A percentile compares a stretch with the other conserved stretches of the same genome.
Evolutionary conservation across 257 asterid species (phyloP).

Genomic region (Primulina tabacum): DNA sequence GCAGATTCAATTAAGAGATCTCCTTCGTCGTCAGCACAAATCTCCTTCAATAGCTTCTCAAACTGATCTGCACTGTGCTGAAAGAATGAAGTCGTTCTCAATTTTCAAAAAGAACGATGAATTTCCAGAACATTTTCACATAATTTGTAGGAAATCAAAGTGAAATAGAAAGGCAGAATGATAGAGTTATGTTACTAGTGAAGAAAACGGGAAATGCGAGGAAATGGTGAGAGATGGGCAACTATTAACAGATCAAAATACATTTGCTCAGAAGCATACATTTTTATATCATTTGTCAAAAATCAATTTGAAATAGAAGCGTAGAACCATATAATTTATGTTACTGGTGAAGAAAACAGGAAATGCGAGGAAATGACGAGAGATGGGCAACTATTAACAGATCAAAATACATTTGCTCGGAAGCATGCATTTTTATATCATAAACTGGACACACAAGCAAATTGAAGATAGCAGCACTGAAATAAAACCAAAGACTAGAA

Average conservation of each 20-base stretch:
- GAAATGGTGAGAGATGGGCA: not conserved
- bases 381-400: too few relatives aligned
- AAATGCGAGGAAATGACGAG: too few relatives aligned
- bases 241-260: conserved; percentile 11
- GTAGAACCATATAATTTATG: too few relatives aligned
- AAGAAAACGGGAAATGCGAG: conserved; percentile 1
- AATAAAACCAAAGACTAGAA: conserved; percentile 15
- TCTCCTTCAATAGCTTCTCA: conserved; percentile 88
- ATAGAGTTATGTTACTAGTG: conserved; percentile 15
- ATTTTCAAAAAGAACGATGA: conserved; percentile 22
- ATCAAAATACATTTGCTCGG: too few relatives aligned
- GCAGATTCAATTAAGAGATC: conserved; percentile 97
- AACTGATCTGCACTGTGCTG: conserved; percentile 99
- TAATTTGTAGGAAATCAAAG: conserved; percentile 11
- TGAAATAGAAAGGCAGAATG: conserved; percentile 16
- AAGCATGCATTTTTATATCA: too few relatives aligned
- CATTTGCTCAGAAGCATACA: not conserved
- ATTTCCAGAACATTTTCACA: conserved; percentile 18
- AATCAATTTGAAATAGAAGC: too few relatives aligned
- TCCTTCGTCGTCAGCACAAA: conserved; percentile 96
- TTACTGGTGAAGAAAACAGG: too few relatives aligned
- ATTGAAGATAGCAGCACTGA: conserved; percentile 19
- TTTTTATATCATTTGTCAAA: not conserved
- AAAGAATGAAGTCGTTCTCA: conserved; percentile 38
- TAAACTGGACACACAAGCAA: conserved; percentile 12